Percentiles rank a stretch among this genome's conserved stretches.
Conservation (phyloP, 108 stramenopile genomes). For the Aurantiochytrium sp. region DNA sequence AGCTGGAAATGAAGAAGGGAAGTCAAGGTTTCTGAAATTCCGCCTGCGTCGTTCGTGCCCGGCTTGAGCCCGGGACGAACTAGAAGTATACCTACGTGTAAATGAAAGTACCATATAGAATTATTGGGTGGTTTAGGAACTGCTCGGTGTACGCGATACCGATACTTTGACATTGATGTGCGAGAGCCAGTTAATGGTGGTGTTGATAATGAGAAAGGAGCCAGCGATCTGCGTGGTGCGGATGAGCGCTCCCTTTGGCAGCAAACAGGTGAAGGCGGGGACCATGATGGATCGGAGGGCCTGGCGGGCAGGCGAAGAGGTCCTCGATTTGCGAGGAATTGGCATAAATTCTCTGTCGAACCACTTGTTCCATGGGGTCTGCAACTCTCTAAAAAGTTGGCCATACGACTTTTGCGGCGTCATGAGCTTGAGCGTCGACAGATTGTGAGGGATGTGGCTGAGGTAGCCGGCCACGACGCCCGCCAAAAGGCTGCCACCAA, state of each 20-base stretch:
- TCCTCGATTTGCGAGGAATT: background rate
- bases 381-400: conserved; percentile 44
- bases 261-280: background rate
- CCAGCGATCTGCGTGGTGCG: conserved; percentile 68
- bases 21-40: no score
- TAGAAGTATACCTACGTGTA: no score
- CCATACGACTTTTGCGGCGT: conserved; percentile 40
- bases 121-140: background rate
- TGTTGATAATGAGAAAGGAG: conserved; percentile 67
- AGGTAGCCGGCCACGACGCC: conserved; percentile 64
- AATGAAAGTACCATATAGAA: no score
- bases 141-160: conserved; percentile 1
- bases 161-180: conserved; percentile 18
- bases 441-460: conserved; percentile 65
- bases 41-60: no score
- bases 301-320: background rate
- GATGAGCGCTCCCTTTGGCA: conserved; percentile 51
- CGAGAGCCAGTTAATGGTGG: conserved; percentile 35
- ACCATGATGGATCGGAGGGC: conserved; percentile 20
- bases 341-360: conserved; percentile 29
- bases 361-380: conserved; percentile 24
- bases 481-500: conserved; percentile 45
- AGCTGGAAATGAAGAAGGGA: no score
- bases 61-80: no score
- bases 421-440: conserved; percentile 59